Evolutionary conservation across 352 stramenopile genomes (phyloP).

Genomic region (Pythium rhizo-oryzae): DNA sequence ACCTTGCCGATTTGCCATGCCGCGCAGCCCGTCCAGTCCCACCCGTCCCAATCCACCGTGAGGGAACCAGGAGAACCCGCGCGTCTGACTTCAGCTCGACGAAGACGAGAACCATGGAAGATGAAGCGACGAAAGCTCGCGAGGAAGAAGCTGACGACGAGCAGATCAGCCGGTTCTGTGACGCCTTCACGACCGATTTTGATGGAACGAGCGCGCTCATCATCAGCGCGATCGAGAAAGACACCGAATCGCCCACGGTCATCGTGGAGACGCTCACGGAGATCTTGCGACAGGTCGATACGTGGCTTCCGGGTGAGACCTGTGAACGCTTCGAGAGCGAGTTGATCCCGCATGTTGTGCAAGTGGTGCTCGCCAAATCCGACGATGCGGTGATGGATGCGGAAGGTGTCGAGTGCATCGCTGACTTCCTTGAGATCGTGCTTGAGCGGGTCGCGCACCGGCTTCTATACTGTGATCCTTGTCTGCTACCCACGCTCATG

Average conservation of each 20-base stretch:
- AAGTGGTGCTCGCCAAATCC: constrained; percentile 42
- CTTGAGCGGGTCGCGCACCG: constrained; percentile 34
- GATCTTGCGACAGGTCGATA: constrained; percentile 24
- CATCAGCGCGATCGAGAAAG: constrained; percentile 47
- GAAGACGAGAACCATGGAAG: constrained; percentile 11
- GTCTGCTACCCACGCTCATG: constrained; percentile 46
- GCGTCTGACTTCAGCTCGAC: background rate
- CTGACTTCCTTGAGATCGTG: constrained; percentile 56
- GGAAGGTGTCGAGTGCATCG: constrained; percentile 33
- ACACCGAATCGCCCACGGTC: constrained; percentile 10
- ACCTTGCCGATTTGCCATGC: background rate
- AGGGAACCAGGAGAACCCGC: background rate
- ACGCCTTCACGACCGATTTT: constrained; percentile 54
- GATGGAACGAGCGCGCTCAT: constrained; percentile 50
- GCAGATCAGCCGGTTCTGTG: constrained; percentile 27
- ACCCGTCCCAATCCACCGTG: background rate
- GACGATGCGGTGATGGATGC: constrained; percentile 32
- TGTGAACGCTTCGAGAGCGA: constrained; percentile 49
- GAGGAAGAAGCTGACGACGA: constrained; percentile 15
- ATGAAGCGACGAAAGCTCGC: background rate
- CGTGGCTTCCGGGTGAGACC: constrained; percentile 31
- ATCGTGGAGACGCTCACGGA: constrained; percentile 8
- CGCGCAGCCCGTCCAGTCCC: background rate
- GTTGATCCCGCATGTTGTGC: constrained; percentile 61
- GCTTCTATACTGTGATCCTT: constrained; percentile 42